Conservation (phyloP, 1,284 basidiomycete genomes). For the Heterobasidion parviporum region DNA sequence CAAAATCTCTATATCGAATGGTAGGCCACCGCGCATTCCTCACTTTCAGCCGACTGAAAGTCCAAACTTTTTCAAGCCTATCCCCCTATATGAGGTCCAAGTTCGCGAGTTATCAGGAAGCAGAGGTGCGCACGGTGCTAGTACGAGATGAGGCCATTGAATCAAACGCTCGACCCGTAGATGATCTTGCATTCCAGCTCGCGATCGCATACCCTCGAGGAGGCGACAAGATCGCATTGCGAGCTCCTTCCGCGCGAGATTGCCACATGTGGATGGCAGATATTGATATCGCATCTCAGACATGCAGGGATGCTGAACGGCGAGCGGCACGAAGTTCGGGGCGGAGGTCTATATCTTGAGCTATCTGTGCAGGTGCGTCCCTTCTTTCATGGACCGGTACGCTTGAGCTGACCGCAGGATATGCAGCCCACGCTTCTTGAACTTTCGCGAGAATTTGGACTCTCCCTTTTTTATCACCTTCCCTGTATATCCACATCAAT, state of each 20-base stretch:
- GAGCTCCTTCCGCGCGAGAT: constrained; percentile 54
- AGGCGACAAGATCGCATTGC: constrained; percentile 62
- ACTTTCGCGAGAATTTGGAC: too few species aligned
- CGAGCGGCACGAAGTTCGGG: not conserved
- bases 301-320: constrained; percentile 28
- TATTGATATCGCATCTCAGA: constrained; percentile 32
- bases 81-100: constrained; percentile 59
- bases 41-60: not conserved
- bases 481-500: too few species aligned
- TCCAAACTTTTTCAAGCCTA: constrained; percentile 33
- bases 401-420: too few species aligned
- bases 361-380: too few species aligned
- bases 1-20: constrained; percentile 72
- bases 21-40: constrained; percentile 31
- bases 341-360: not conserved
- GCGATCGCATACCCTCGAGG: constrained; percentile 64
- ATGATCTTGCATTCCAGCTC: constrained; percentile 60
- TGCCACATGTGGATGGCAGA: constrained; percentile 55
- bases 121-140: constrained; percentile 30
- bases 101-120: constrained; percentile 42
- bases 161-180: constrained; percentile 21
- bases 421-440: too few species aligned
- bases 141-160: not conserved
- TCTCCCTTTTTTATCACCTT: too few species aligned
- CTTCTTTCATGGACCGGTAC: too few species aligned